Evolutionary conservation across 1,284 basidiomycete genomes (phyloP).

Genomic region (Naganishia sp.): DNA sequence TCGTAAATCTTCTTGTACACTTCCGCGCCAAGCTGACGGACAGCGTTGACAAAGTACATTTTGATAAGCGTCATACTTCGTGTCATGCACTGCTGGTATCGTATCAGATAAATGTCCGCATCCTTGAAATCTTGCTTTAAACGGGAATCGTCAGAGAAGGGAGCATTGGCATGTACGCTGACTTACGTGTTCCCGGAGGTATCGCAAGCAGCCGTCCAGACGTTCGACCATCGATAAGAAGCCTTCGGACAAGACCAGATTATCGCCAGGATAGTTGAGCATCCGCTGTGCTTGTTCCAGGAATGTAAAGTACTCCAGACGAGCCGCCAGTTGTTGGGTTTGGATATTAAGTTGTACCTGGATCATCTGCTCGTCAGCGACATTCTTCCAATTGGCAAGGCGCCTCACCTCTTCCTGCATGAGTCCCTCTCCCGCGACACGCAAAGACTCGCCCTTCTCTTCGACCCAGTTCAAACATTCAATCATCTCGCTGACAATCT

Average conservation of each 20-base stretch:
- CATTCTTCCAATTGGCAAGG: neutral
- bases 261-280: conserved; percentile 87
- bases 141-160: neutral
- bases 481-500: conserved; percentile 30
- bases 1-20: conserved; percentile 71
- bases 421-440: conserved; percentile 33
- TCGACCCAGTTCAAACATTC: conserved; percentile 34
- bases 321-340: conserved; percentile 72
- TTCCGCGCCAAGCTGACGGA: conserved; percentile 72
- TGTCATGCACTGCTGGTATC: conserved; percentile 94
- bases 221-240: conserved; percentile 92
- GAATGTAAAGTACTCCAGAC: conserved; percentile 87
- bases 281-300: conserved; percentile 84
- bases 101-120: conserved; percentile 83
- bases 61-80: conserved; percentile 93
- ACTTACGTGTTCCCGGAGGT: conserved; percentile 78
- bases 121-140: conserved; percentile 80
- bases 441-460: conserved; percentile 33
- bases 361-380: conserved; percentile 13
- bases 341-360: conserved; percentile 69
- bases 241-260: conserved; percentile 80
- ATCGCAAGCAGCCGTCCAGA: conserved; percentile 87
- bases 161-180: neutral
- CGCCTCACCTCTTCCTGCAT: conserved; percentile 50
- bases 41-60: conserved; percentile 83